A percentile compares a stretch with the other conserved stretches of the same genome.
Evolutionary conservation across 148 eudicot genomes (phyloP).

Genomic region (Cornus controversa): DNA sequence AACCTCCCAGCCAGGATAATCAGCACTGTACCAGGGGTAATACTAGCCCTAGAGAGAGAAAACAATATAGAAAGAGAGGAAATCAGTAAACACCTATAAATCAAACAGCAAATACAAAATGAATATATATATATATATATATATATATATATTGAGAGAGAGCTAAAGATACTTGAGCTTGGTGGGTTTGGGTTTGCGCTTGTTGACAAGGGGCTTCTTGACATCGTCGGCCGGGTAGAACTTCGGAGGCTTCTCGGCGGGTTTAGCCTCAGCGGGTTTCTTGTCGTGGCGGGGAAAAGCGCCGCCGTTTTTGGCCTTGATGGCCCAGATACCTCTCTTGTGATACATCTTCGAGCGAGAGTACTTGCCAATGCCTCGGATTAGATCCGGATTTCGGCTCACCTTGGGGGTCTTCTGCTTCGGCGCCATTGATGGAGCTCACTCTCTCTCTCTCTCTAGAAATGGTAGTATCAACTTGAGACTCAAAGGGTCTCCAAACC

Average conservation of each 20-base stretch:
- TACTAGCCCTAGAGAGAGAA: conserved; percentile 36
- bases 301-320: conserved; percentile 91
- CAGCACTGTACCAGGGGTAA: conserved; percentile 40
- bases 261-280: conserved; percentile 24
- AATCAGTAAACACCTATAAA: background rate
- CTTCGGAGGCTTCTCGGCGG: conserved; percentile 49
- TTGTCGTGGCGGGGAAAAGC: conserved; percentile 60
- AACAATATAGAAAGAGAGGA: background rate
- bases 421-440: conserved; percentile 37
- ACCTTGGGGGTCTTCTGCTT: conserved; percentile 20
- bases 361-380: conserved; percentile 61
- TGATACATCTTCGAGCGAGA: conserved; percentile 77
- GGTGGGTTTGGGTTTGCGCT: conserved; percentile 67
- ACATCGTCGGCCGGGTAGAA: conserved; percentile 87
- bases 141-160: background rate
- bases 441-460: background rate
- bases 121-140: background rate
- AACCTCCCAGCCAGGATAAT: conserved; percentile 40
- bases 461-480: background rate
- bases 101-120: background rate
- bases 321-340: conserved; percentile 88
- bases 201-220: conserved; percentile 74
- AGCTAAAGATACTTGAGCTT: conserved; percentile 60
- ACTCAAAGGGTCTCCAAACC: background rate
- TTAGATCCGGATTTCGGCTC: conserved; percentile 73